Base-by-base conservation (phyloP, 371 early-diverging fungal genomes). In the Umbelopsis sp. region DNA sequence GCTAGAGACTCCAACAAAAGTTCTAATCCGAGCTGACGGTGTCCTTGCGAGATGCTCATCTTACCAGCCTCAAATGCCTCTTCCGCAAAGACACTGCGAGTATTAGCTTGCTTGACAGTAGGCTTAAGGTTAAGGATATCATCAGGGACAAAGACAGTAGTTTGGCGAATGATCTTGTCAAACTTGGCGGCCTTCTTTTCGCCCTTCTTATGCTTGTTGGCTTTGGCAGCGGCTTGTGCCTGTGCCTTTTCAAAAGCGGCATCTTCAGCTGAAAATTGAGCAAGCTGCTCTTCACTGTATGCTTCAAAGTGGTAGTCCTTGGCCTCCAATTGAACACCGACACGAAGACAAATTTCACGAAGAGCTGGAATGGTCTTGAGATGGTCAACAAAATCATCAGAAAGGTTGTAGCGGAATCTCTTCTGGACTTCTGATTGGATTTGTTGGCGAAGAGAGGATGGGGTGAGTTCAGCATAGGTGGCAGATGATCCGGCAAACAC, bases 21-120 rank as follows among this genome's bases (percentile, higher is more conserved):
- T 73, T 96, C 96, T 63, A 94, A 70, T 24, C 95, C 96, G 57
- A 91, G 70, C 69, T 90, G 86, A 50, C 87, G 85, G 51, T 93
- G 91, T 9, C 94, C 94, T 74, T 95, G 92, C 18, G 92, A 86
- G 67, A 97, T 75, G 51, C 87, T 87, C 78, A 91, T 80, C 70
- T 89, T 92, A 76, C 94, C 96, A 50, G 95, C 93, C 76, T 96
- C 97, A 70, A 91, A 89, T 0, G 94, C 90, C 70, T 95, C 95
- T 70, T 95, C 94, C 16, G 94, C 97, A 78, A 95, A 94, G 20
- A 83, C 83, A 65, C 89, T 88, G 66, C 83, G 74, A 29, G 87
- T 80, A 44, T 81, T 72, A 12, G 95, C 91, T 64, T 91, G 89
- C 80, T 95, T 97, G 68, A 93, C 88, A 50, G 91, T 78, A 44